Evolutionary conservation across 495 filamentous ascomycete genomes (phyloP), one percentile per base, ranked within the genome.

Genomic region (Tuber indicum): DNA sequence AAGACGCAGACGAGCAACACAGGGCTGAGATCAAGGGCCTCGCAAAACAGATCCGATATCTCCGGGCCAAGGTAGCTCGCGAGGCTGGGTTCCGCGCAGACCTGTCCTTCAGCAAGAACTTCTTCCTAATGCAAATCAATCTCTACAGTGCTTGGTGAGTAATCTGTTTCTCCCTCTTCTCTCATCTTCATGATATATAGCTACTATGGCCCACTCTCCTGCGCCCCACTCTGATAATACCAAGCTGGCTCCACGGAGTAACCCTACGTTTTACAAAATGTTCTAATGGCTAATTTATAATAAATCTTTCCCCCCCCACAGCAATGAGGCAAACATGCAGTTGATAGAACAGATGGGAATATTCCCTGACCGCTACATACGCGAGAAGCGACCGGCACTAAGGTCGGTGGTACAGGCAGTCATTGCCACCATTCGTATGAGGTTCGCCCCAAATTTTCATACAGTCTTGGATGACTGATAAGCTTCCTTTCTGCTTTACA

Each of bases 251-350:
- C 49, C 78, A 16, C 73, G 41, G 58, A 70, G 45, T 77, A 73
- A 62, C 26, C 21, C 70, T 73, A 74, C 76, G 70, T 73, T 46
- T 71, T 43, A 75, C 69, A 83, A 78, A 82, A 81, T 70, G 75
- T 83, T 81, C 79, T 75, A 58, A 79, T 75, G 70, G 75, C 72
- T 76, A 43, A 79, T 52, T 69, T 76, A 47, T n/a, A 49, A 72
- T 32, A 10, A 62, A 62, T n/a, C 0, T 17, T 66, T 66, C 17
- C 4, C 9, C 12, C 52, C 4, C 58, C 73, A 85, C 82, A 98
- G 95, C 84, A 99, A 98, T 87, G 91, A 95, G 85, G 93, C 92
- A 78, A 93, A 98, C 83, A 89, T 99, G 46, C 88, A 89, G 62
- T 91, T 97, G 84, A 90, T 98, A 75, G 87, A 90, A 76, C 88